A percentile compares a stretch with the other conserved stretches of the same genome.
Conservation (phyloP, 805 yeast species). For the Spathaspora sp. region DNA sequence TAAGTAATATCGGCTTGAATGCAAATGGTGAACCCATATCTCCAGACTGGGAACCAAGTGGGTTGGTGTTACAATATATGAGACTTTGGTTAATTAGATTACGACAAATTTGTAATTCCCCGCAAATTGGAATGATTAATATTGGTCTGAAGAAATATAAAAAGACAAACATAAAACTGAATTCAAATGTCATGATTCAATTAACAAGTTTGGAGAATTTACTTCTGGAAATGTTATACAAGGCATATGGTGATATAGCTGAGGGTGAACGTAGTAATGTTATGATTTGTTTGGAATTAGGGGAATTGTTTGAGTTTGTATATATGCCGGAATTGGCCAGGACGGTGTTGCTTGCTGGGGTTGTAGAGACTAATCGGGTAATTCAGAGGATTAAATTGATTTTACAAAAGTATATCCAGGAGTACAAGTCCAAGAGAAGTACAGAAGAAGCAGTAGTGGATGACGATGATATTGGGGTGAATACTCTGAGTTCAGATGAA, state of each 20-base stretch:
- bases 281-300: slow-evolving; percentile 51
- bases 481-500: slow-evolving; percentile 5
- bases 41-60: slow-evolving; percentile 47
- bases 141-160: slow-evolving; percentile 20
- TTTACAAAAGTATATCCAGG: slow-evolving; percentile 12
- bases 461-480: slow-evolving; percentile 10
- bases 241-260: slow-evolving; percentile 47
- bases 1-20: slow-evolving; percentile 51
- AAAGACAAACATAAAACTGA: slow-evolving; percentile 15
- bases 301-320: slow-evolving; percentile 62
- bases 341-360: slow-evolving; percentile 38
- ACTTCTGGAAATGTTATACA: slow-evolving; percentile 57
- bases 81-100: slow-evolving; percentile 65
- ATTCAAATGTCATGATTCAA: slow-evolving; percentile 8
- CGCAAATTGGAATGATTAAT: slow-evolving; percentile 44
- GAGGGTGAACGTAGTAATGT: slow-evolving; percentile 48
- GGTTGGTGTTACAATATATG: slow-evolving; percentile 43
- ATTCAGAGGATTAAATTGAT: slow-evolving; percentile 18
- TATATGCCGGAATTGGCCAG: slow-evolving; percentile 52
- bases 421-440: slow-evolving; percentile 14
- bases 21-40: slow-evolving; percentile 48
- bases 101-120: slow-evolving; percentile 82
- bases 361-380: slow-evolving; percentile 25
- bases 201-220: slow-evolving; percentile 59
- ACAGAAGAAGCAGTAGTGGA: slow-evolving; percentile 9